Conservation (phyloP, 2,329 filamentous ascomycete genomes). For the Dothistroma pini region DNA sequence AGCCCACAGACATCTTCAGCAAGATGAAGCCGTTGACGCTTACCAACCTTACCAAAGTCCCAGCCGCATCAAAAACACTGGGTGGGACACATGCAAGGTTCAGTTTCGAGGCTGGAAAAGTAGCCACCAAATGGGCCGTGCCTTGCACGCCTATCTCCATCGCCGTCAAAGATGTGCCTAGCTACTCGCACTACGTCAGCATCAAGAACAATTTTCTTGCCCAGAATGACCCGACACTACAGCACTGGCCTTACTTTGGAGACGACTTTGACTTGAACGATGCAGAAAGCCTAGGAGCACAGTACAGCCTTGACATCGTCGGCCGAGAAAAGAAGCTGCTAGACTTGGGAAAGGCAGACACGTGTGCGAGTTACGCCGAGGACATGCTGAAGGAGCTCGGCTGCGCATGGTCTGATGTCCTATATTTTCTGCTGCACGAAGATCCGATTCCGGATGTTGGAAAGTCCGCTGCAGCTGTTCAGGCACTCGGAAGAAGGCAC, state of each 20-base stretch:
- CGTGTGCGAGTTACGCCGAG: constrained; percentile 36
- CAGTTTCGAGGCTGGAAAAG: neutral
- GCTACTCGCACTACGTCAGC: constrained; percentile 42
- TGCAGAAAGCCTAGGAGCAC: constrained; percentile 28
- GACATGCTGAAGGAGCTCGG: constrained; percentile 36
- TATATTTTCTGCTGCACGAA: constrained; percentile 38
- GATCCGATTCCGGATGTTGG: constrained; percentile 28
- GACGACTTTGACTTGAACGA: constrained; percentile 35
- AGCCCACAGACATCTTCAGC: constrained; percentile 16
- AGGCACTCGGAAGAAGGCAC: constrained; percentile 19
- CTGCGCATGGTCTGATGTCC: constrained; percentile 36
- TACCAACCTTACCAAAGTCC: neutral
- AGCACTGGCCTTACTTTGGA: constrained; percentile 41
- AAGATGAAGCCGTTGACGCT: constrained; percentile 15
- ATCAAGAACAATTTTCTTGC: constrained; percentile 42
- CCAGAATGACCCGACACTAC: constrained; percentile 40
- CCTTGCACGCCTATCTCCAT: constrained; percentile 12
- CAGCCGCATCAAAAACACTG: neutral
- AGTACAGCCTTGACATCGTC: constrained; percentile 31
- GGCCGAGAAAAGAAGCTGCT: constrained; percentile 33
- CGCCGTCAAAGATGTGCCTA: constrained; percentile 31
- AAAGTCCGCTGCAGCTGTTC: constrained; percentile 15
- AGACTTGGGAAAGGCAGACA: constrained; percentile 36
- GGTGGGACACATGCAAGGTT: neutral
- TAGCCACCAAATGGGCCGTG: neutral